These are phyloP conservation scores for Monosporascus sp. DNA, from an alignment of 2,329 filamentous ascomycete species.

Conservation along the genomic window DNA sequence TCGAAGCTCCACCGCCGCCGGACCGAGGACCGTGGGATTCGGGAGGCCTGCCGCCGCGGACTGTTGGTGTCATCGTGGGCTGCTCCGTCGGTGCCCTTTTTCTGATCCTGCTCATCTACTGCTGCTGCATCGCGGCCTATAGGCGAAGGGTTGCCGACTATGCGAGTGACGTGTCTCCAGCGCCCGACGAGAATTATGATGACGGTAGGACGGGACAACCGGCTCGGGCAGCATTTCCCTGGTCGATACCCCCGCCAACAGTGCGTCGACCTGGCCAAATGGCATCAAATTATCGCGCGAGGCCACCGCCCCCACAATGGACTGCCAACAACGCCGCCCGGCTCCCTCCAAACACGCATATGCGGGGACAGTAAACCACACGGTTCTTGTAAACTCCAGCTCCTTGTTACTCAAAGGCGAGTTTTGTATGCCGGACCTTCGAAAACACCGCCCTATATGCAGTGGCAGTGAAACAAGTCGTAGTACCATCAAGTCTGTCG, in stretches of 20 bases:
- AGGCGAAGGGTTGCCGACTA: slow-evolving; percentile 8
- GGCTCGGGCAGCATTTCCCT: neutral
- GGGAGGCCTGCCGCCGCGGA: slow-evolving; percentile 10
- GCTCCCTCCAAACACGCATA: neutral
- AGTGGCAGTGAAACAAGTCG: too few species aligned
- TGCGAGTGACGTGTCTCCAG: neutral
- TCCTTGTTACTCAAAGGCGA: too few species aligned
- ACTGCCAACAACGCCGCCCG: neutral
- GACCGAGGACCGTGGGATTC: slow-evolving; percentile 8
- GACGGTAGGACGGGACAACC: neutral
- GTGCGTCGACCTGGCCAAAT: neutral
- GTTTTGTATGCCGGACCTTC: too few species aligned
- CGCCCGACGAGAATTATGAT: too few species aligned
- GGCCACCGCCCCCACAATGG: neutral
- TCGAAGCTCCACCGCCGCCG: slow-evolving; percentile 3
- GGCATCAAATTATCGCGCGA: neutral
- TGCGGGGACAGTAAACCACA: neutral
- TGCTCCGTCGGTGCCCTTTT: slow-evolving; percentile 17
- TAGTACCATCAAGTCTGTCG: too few species aligned
- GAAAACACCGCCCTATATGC: too few species aligned
- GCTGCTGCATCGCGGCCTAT: slow-evolving; percentile 10
- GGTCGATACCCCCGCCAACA: slow-evolving; percentile 2
- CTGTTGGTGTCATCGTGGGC: slow-evolving; percentile 24
- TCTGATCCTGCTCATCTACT: slow-evolving; percentile 17
- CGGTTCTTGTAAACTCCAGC: too few species aligned